phyloP scores from a whole-genome alignment of 192 early-diverging fungal species.

The Lobosporangium transversale region DNA sequence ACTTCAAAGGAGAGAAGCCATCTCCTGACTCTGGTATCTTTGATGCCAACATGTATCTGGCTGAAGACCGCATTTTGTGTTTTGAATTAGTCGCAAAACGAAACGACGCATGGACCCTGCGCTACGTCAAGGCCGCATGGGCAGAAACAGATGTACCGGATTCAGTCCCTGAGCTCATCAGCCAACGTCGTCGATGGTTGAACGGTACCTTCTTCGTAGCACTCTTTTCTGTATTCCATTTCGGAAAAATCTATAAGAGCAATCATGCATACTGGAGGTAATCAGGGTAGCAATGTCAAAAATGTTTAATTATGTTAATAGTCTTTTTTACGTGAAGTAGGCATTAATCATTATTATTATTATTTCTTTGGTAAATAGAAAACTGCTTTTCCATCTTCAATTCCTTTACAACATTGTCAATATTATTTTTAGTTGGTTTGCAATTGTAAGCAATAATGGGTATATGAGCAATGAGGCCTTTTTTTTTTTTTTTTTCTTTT shows the following conservation, averaged over 20 bases:
- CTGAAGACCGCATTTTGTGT: constrained; percentile 81
- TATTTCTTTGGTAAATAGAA: constrained; percentile 45
- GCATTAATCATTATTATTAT: too few relatives aligned
- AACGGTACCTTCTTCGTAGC: constrained; percentile 85
- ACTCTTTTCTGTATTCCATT: constrained; percentile 73
- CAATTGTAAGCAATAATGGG: constrained; percentile 64
- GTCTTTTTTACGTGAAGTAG: too few relatives aligned
- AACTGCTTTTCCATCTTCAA: constrained; percentile 79
- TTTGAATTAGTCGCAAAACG: constrained; percentile 82
- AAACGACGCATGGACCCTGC: constrained; percentile 70
- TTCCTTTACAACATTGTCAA: constrained; percentile 86
- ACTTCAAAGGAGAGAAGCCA: constrained; percentile 80
- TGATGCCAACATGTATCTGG: constrained; percentile 74
- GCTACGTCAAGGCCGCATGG: constrained; percentile 76
- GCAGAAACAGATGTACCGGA: constrained; percentile 87
- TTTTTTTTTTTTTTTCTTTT: too few relatives aligned
- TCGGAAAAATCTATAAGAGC: constrained; percentile 69
- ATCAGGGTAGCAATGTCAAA: neutral
- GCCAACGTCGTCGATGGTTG: constrained; percentile 85
- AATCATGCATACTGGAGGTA: constrained; percentile 68
- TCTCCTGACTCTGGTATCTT: constrained; percentile 69
- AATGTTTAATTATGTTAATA: too few relatives aligned
- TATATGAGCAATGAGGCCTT: too few relatives aligned
- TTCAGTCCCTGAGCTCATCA: constrained; percentile 76
- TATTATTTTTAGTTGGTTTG: constrained; percentile 93